These are phyloP conservation scores for Leptoxyphium fumago DNA, from an alignment of 2,329 filamentous ascomycete species.

Conservation along the genomic window DNA sequence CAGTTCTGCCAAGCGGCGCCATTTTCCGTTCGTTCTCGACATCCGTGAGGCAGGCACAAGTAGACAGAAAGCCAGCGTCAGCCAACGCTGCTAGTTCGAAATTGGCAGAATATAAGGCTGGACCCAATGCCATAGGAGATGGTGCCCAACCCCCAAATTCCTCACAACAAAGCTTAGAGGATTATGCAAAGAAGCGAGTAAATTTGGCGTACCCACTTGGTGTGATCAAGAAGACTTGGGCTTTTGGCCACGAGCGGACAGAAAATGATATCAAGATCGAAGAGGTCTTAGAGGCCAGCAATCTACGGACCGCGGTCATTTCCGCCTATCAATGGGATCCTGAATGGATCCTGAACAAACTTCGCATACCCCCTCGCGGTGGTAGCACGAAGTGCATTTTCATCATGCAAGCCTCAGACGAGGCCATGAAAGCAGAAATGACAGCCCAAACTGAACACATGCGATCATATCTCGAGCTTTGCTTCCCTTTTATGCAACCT, in stretches of 20 bases:
- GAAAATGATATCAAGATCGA: constrained; percentile 73
- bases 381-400: constrained; percentile 34
- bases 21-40: constrained; percentile 12
- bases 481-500: constrained; percentile 70
- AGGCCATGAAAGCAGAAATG: constrained; percentile 21
- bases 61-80: constrained; percentile 7
- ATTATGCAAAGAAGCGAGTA: neutral
- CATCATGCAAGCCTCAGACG: constrained; percentile 43
- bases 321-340: constrained; percentile 82
- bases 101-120: neutral
- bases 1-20: constrained; percentile 10
- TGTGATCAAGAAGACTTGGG: constrained; percentile 69
- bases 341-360: constrained; percentile 52
- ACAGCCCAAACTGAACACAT: constrained; percentile 14
- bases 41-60: constrained; percentile 9
- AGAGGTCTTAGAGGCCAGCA: constrained; percentile 61
- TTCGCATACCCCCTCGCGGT: constrained; percentile 47
- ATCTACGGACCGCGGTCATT: constrained; percentile 62
- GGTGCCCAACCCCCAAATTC: neutral
- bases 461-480: constrained; percentile 40
- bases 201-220: constrained; percentile 41
- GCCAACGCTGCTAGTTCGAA: constrained; percentile 10
- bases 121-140: neutral
- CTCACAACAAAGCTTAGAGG: neutral
- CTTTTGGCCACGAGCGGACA: constrained; percentile 43